Base-by-base conservation (phyloP, 169 alveolate species). In the Miamiensis avidus region DNA sequence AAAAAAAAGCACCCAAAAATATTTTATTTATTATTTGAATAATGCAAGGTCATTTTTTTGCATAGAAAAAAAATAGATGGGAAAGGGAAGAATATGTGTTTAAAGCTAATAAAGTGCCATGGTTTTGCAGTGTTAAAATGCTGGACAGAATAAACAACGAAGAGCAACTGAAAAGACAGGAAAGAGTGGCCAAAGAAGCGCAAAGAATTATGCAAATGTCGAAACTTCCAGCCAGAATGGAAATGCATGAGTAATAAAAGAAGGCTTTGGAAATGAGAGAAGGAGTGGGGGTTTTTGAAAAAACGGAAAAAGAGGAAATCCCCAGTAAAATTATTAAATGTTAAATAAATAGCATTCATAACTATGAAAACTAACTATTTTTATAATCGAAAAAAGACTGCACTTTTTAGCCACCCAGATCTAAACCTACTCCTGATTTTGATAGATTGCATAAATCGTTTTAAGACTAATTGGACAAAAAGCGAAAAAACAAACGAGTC, bases 21-120 rank as follows among this genome's bases (percentile, higher is more conserved):
- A 81, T 81, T 30, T 82, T 75, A 34, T 65, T 79, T 27, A 49
- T 49, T 49, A 49, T 49, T 11, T 20, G 20, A 49, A 49, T 49
- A 49, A 49, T n/a, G n/a, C n/a, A n/a, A n/a, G n/a, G n/a, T n/a
- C n/a, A n/a, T n/a, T n/a, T n/a, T n/a, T n/a, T n/a, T n/a, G n/a
- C n/a, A 49, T 11, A 49, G 69, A 49, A 49, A 74, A 82, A 82
- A 65, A 74, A 81, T 75, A 79, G 34, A 64, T 31, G 65, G 20
- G 94, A 87, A 65, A 83, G 91, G 76, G 88, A 88, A 72, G 33
- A 77, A 33, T 85, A 78, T 72, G 84, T 74, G 15, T 94, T 94
- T 82, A 92, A 89, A 85, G 97, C 97, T 1, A 94, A 90, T 74
- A 91, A 91, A n/a, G 84, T 94, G n/a, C 93, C 92, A 34, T 90